Evolutionary conservation across 2,329 filamentous ascomycete genomes (phyloP).

Genomic region (Aphanocladium album): DNA sequence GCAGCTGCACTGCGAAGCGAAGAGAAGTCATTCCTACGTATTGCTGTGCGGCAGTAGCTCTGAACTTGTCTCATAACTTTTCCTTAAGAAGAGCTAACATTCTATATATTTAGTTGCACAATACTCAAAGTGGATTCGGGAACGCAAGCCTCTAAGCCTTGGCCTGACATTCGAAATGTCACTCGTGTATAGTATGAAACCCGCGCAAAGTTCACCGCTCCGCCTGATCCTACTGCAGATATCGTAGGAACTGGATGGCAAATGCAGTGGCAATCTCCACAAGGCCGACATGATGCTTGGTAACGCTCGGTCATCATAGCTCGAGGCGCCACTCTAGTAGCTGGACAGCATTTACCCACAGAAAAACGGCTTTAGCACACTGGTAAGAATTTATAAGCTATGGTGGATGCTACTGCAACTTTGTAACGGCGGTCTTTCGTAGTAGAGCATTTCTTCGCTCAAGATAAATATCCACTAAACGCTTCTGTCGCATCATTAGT

Average conservation of each 20-base stretch:
- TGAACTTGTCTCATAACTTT: too few species aligned
- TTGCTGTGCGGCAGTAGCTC: too few species aligned
- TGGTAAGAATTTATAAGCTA: neutral
- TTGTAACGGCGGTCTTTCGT: neutral
- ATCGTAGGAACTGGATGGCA: neutral
- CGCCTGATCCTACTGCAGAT: neutral
- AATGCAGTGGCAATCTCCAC: neutral
- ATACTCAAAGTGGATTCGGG: neutral
- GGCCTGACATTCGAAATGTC: neutral
- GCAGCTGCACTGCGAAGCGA: neutral
- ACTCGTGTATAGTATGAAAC: neutral
- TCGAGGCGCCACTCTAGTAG: neutral
- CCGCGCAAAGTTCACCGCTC: neutral
- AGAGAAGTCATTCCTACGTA: neutral
- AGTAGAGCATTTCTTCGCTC: neutral
- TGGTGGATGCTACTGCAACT: neutral
- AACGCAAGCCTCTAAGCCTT: neutral
- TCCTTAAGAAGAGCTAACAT: too few species aligned
- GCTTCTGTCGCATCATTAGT: neutral
- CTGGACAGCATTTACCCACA: neutral
- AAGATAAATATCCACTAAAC: neutral
- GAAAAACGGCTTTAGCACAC: neutral
- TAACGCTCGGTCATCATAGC: neutral
- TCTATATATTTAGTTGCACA: too few species aligned
- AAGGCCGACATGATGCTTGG: neutral